Percentiles rank a stretch among this genome's conserved stretches.
Evolutionary conservation across 1,139 yeast species (phyloP).

Genomic region (Meyerozyma smithsonii): DNA sequence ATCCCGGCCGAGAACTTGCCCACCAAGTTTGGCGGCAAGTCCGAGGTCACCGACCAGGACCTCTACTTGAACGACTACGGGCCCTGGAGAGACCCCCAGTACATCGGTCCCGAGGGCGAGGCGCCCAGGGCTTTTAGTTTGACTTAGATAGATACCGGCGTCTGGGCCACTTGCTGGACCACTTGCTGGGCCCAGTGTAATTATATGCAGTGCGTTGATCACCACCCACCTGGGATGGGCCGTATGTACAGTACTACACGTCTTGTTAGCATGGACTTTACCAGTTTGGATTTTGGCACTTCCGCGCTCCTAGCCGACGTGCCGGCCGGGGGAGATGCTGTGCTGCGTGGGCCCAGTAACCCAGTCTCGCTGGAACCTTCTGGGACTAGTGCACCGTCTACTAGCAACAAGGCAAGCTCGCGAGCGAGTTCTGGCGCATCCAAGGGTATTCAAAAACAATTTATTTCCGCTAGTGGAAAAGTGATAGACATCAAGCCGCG

Average conservation of each 20-base stretch:
- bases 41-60: constrained; percentile 68
- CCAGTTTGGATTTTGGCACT: not conserved
- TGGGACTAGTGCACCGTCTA: not conserved
- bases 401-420: not conserved
- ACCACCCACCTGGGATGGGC: too few relatives aligned
- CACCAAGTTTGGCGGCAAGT: constrained; percentile 79
- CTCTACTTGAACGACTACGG: constrained; percentile 87
- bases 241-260: constrained; percentile 1
- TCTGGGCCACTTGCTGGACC: too few relatives aligned
- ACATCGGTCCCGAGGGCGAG: constrained; percentile 82
- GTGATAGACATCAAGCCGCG: not conserved
- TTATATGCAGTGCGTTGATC: not conserved
- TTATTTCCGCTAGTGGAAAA: not conserved
- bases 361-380: not conserved
- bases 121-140: constrained; percentile 55
- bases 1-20: constrained; percentile 94
- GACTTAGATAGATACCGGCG: constrained; percentile 1
- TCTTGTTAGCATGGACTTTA: not conserved
- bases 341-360: not conserved
- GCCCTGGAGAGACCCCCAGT: constrained; percentile 92
- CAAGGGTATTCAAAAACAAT: not conserved
- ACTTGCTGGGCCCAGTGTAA: too few relatives aligned
- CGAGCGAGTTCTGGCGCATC: not conserved
- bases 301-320: not conserved
- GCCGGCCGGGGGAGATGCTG: not conserved